Evolutionary conservation across 1,139 yeast genomes (phyloP), one percentile per base, ranked within the genome.

Genomic region (Debaryomycetaceae sp.): DNA sequence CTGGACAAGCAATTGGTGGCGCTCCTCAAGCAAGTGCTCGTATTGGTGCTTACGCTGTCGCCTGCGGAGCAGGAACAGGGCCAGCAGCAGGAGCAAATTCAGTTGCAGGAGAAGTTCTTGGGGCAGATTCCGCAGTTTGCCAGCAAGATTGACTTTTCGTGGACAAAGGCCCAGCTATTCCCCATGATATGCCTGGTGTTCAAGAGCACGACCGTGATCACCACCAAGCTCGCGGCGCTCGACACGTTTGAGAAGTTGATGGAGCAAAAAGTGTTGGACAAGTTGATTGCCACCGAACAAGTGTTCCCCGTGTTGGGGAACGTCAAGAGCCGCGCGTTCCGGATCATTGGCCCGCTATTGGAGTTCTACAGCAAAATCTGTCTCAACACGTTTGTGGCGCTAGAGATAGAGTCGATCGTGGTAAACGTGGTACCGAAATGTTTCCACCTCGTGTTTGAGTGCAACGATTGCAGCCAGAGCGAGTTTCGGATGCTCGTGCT

Each of bases 151-250:
- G 92, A 77, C 32, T 82, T 83, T 44, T 72, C 87, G 5, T 71
- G 77, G 22, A 64, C 85, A 31, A 85, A 87, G 40, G 77, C 76
- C 40, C 71, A 72, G 13, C 60, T 85, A 13, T 72, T 82, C 47
- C 95, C 95, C 1, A 57, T 74, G 25, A 61, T 86, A 15, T 71
- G 85, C 25, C 69, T 68, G 25, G 70, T 83, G 3, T 87, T 86
- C 52, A 72, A 83, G 25, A 80, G 85, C 26, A 87, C 97, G 1
- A 81, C 92, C 0, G 73, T 90, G 25, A 57, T 86, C 24, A 74
- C 82, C 3, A 81, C 87, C 19, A 86, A 90, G 43, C 59, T 78
- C 21, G 66, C 75, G 11, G 72, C 94, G 3, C 62, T 86, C n/a
- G 58, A 64, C 18, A 65, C 82, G 1, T 77, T 90, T 42, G 67